phyloP scores from a whole-genome alignment of 75 land plant species.

The Cryptomeria japonica region DNA sequence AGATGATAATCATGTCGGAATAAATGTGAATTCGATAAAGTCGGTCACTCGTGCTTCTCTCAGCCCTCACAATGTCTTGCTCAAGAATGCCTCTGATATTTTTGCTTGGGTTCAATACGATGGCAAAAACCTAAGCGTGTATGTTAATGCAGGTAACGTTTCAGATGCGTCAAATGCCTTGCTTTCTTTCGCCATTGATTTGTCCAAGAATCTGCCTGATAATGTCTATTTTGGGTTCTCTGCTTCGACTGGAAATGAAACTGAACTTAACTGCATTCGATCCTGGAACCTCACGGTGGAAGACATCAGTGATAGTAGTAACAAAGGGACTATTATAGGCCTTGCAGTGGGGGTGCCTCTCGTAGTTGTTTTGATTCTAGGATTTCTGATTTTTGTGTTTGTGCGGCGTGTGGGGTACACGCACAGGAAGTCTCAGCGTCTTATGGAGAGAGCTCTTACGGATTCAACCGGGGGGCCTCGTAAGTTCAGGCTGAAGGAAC shows the following conservation, averaged over 20 bases:
- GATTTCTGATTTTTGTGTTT: not conserved
- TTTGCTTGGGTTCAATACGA: conserved; percentile 27
- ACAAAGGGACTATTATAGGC: not conserved
- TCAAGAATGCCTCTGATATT: conserved; percentile 9
- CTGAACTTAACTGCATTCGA: conserved; percentile 39
- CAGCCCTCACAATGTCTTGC: conserved; percentile 8
- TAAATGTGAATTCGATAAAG: conserved; percentile 35
- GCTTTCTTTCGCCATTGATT: conserved; percentile 25
- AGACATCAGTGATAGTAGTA: not conserved
- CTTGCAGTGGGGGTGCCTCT: conserved; percentile 2
- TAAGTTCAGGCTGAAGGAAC: conserved; percentile 33
- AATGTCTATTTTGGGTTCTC: conserved; percentile 54
- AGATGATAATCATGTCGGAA: conserved; percentile 53
- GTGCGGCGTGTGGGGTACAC: not conserved
- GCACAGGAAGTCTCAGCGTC: not conserved
- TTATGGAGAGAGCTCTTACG: conserved; percentile 11
- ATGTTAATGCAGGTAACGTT: not conserved
- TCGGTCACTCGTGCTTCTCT: conserved; percentile 26
- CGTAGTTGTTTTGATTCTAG: not conserved
- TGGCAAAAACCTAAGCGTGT: conserved; percentile 29
- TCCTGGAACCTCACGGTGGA: conserved; percentile 33
- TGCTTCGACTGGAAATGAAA: conserved; percentile 38
- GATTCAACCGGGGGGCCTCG: conserved; percentile 16
- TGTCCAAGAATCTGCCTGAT: conserved; percentile 30
- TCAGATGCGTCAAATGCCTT: not conserved